Evolutionary conservation across 768 basidiomycete species (phyloP).

Genomic region (Hericium rajendrae): DNA sequence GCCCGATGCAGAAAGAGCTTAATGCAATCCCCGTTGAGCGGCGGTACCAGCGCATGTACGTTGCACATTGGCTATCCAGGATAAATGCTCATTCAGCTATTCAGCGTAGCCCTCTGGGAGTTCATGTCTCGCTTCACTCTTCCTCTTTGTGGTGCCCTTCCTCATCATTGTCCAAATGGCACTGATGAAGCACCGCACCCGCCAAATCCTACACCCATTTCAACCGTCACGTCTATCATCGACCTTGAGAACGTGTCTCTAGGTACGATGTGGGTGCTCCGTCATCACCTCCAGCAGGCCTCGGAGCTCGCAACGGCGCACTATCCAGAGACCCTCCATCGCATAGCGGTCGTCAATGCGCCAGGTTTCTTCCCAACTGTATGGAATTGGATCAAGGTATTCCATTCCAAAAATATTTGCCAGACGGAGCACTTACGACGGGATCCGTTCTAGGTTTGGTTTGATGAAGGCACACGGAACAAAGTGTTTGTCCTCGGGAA

Average conservation of each 20-base stretch:
- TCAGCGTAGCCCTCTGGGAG: slow-evolving; percentile 58
- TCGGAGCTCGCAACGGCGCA: slow-evolving; percentile 66
- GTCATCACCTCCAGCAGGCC: slow-evolving; percentile 66
- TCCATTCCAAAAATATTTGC: no score
- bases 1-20: slow-evolving; percentile 48
- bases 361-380: slow-evolving; percentile 77
- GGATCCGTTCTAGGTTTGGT: slow-evolving; percentile 44
- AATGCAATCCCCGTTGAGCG: slow-evolving; percentile 41
- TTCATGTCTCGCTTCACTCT: slow-evolving; percentile 55
- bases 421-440: not conserved
- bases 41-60: slow-evolving; percentile 65
- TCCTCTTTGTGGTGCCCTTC: slow-evolving; percentile 52
- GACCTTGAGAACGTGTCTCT: slow-evolving; percentile 61
- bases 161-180: slow-evolving; percentile 25
- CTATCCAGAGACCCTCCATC: slow-evolving; percentile 70
- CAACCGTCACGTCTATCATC: slow-evolving; percentile 49
- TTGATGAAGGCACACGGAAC: slow-evolving; percentile 66
- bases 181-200: slow-evolving; percentile 16
- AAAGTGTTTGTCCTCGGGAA: slow-evolving; percentile 71
- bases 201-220: not conserved
- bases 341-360: slow-evolving; percentile 65
- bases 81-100: not conserved
- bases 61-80: not conserved
- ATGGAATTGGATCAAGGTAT: slow-evolving; percentile 78
- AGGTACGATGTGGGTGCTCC: slow-evolving; percentile 57